Conservation (phyloP, 306 rosid genomes). For the Fragaria nilgerrensis region DNA sequence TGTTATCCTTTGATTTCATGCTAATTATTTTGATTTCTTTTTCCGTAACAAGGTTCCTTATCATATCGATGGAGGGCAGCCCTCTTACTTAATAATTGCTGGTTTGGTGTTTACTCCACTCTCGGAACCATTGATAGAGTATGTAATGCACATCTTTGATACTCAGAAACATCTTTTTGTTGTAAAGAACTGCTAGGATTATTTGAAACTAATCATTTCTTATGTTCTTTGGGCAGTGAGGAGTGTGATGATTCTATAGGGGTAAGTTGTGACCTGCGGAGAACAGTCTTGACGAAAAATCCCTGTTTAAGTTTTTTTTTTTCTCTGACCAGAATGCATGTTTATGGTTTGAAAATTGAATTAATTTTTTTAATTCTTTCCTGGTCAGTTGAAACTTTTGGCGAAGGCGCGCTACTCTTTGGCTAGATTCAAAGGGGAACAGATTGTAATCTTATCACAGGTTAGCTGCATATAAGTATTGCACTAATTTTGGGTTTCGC, state of each 20-base stretch:
- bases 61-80: constrained; percentile 82
- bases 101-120: constrained; percentile 99
- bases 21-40: constrained; percentile 27
- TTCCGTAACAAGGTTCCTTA: constrained; percentile 63
- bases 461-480: constrained; percentile 34
- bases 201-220: constrained; percentile 1
- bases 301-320: constrained; percentile 7
- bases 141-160: constrained; percentile 32
- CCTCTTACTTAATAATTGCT: constrained; percentile 87
- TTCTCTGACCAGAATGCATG: neutral
- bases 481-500: neutral
- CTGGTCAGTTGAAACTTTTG: constrained; percentile 70
- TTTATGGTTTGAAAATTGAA: constrained; percentile 14
- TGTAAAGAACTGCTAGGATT: neutral
- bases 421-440: constrained; percentile 88
- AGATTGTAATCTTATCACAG: constrained; percentile 91
- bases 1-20: constrained; percentile 10
- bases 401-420: constrained; percentile 87
- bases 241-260: constrained; percentile 91
- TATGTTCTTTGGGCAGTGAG: constrained; percentile 54
- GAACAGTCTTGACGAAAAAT: constrained; percentile 13
- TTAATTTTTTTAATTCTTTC: constrained; percentile 7
- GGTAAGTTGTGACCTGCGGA: constrained; percentile 44
- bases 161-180: neutral
- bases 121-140: constrained; percentile 94